Percentiles rank a stretch among this genome's conserved stretches.
Conservation (phyloP, 1,284 basidiomycete genomes). For the Peniophora sp. region DNA sequence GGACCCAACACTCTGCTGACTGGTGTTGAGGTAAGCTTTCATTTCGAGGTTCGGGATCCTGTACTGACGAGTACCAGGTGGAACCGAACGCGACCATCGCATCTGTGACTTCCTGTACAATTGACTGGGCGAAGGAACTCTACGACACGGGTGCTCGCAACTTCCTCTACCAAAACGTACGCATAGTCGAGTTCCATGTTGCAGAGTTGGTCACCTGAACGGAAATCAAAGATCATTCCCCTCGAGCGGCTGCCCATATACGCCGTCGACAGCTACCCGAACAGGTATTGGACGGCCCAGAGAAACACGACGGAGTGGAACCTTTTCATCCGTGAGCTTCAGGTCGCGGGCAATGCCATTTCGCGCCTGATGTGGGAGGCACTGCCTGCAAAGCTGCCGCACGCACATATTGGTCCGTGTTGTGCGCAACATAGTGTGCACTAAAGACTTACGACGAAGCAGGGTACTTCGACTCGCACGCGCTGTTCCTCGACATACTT, state of each 20-base stretch:
- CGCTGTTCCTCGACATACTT: constrained; percentile 47
- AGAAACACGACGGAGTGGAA: constrained; percentile 34
- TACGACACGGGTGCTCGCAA: constrained; percentile 36
- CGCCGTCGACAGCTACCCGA: constrained; percentile 25
- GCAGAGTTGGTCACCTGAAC: background rate
- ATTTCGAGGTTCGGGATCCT: too few relatives aligned
- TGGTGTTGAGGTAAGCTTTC: constrained; percentile 15
- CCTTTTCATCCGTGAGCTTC: constrained; percentile 28
- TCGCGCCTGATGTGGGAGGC: constrained; percentile 23
- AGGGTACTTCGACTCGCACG: constrained; percentile 48
- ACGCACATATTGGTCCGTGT: constrained; percentile 27
- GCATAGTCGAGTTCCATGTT: constrained; percentile 6
- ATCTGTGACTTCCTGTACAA: constrained; percentile 31
- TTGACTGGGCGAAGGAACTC: constrained; percentile 30
- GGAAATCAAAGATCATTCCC: constrained; percentile 6
- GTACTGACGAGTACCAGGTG: constrained; percentile 10
- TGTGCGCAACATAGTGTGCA: background rate
- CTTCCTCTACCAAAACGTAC: constrained; percentile 40
- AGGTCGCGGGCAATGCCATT: constrained; percentile 25
- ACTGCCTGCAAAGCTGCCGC: constrained; percentile 22
- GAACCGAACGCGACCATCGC: constrained; percentile 24
- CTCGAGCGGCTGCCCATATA: constrained; percentile 22
- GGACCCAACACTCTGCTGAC: constrained; percentile 31
- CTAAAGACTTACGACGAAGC: background rate
- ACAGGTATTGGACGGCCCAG: constrained; percentile 24